Percentiles rank a stretch among this genome's conserved stretches.
Conservation (phyloP, 2,329 filamentous ascomycete species). For the Pyricularia sp. region DNA sequence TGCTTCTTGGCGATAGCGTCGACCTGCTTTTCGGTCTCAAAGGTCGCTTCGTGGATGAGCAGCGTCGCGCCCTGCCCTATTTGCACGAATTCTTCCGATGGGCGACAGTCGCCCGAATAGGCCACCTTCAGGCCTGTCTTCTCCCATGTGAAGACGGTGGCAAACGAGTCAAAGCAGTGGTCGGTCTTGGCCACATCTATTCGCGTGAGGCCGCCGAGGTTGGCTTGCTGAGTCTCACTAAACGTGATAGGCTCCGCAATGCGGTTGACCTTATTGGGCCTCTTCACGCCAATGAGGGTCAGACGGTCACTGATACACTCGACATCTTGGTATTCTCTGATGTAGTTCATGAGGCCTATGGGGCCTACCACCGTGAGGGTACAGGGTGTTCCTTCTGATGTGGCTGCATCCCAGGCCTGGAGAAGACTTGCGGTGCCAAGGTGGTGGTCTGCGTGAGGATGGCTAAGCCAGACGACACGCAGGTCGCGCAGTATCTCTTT, state of each 20-base stretch:
- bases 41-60: conserved; percentile 91
- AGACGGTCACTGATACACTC: conserved; percentile 63
- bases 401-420: conserved; percentile 64
- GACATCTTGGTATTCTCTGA: conserved; percentile 69
- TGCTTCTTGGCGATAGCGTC: conserved; percentile 87
- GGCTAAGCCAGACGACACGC: conserved; percentile 82
- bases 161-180: conserved; percentile 75
- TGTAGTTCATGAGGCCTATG: conserved; percentile 60
- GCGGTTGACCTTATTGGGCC: conserved; percentile 5
- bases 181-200: conserved; percentile 60
- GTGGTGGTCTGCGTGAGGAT: conserved; percentile 94
- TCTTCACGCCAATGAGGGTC: conserved; percentile 18
- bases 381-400: conserved; percentile 15
- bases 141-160: conserved; percentile 67
- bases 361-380: conserved; percentile 60
- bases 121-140: conserved; percentile 69
- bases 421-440: conserved; percentile 77
- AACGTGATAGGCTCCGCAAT: conserved; percentile 18
- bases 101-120: conserved; percentile 91
- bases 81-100: conserved; percentile 56
- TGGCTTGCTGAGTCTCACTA: conserved; percentile 29
- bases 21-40: conserved; percentile 71
- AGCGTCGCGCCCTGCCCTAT: conserved; percentile 72
- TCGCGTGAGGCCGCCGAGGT: conserved; percentile 47
- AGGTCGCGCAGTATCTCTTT: conserved; percentile 67